Evolutionary conservation across 1,284 basidiomycete species (phyloP).

Genomic region (Tremellales sp.): DNA sequence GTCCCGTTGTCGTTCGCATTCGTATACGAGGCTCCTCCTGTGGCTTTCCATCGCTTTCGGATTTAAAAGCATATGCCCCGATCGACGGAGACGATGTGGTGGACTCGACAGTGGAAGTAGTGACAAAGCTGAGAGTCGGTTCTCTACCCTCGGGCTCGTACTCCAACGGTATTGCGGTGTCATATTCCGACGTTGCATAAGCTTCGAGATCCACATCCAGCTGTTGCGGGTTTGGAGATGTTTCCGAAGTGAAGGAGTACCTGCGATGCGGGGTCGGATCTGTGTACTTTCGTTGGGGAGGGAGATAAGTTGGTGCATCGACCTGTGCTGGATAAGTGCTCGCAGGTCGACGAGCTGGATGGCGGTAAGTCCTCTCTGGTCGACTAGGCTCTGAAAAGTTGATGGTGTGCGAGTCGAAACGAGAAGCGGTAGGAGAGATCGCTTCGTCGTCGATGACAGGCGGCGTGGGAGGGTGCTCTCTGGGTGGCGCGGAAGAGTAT

Average conservation of each 20-base stretch:
- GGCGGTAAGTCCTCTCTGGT: slow-evolving; percentile 16
- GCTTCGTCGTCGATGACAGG: slow-evolving; percentile 20
- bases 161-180: slow-evolving; percentile 19
- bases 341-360: slow-evolving; percentile 29
- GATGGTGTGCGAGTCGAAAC: slow-evolving; percentile 2
- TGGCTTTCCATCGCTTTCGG: slow-evolving; percentile 23
- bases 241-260: slow-evolving; percentile 10
- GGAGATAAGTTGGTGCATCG: slow-evolving; percentile 21
- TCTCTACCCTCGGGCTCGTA: slow-evolving; percentile 23
- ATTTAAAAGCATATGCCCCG: slow-evolving; percentile 27
- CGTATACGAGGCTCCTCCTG: slow-evolving; percentile 32
- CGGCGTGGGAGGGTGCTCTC: slow-evolving; percentile 29
- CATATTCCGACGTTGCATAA: slow-evolving; percentile 35
- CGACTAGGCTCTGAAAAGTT: slow-evolving; percentile 26
- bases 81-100: slow-evolving; percentile 38
- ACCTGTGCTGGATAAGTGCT: slow-evolving; percentile 27
- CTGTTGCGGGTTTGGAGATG: slow-evolving; percentile 12
- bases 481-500: slow-evolving; percentile 4
- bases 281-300: slow-evolving; percentile 37
- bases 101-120: slow-evolving; percentile 42
- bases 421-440: background rate
- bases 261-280: slow-evolving; percentile 31
- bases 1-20: slow-evolving; percentile 31
- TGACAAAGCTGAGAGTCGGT: slow-evolving; percentile 45
- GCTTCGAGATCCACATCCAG: slow-evolving; percentile 43